Conservation (phyloP, 169 alveolate genomes). For the Babesia ovata region DNA sequence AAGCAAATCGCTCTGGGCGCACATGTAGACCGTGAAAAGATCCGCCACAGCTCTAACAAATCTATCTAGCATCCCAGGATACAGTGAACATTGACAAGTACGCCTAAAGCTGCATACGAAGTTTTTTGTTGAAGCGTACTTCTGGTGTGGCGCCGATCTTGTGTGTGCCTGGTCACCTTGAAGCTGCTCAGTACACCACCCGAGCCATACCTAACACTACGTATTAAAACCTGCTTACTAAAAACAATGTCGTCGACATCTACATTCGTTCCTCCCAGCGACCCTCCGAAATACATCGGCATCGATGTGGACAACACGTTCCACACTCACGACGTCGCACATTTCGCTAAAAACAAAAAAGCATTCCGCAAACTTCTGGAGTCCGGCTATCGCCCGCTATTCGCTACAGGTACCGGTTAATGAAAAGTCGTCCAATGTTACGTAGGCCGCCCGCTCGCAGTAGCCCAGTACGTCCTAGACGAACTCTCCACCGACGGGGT, state of each 20-base stretch:
- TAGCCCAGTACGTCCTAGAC: background rate
- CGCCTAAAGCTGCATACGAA: too few relatives aligned
- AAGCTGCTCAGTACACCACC: too few relatives aligned
- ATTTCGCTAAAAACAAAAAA: conserved; percentile 29
- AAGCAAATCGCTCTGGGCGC: too few relatives aligned
- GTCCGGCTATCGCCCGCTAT: conserved; percentile 42
- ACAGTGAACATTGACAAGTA: too few relatives aligned
- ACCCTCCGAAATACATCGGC: conserved; percentile 63
- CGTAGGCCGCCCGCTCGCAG: conserved; percentile 4
- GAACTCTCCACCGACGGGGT: conserved; percentile 12
- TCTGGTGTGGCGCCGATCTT: too few relatives aligned
- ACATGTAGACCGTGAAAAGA: too few relatives aligned
- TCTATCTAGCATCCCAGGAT: too few relatives aligned
- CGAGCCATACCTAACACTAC: too few relatives aligned
- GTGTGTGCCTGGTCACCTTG: too few relatives aligned
- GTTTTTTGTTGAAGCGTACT: too few relatives aligned
- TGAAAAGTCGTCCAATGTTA: background rate
- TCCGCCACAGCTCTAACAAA: too few relatives aligned
- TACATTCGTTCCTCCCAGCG: conserved; percentile 13
- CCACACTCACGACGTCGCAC: conserved; percentile 22
- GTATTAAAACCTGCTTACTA: background rate
- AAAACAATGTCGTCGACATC: background rate
- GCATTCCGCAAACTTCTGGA: conserved; percentile 47
- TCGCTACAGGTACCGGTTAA: conserved; percentile 56
- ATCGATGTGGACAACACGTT: conserved; percentile 65